Percentiles rank a stretch among this genome's conserved stretches.
Conservation (phyloP, 108 stramenopile species). For the Skeletonema tropicum region DNA sequence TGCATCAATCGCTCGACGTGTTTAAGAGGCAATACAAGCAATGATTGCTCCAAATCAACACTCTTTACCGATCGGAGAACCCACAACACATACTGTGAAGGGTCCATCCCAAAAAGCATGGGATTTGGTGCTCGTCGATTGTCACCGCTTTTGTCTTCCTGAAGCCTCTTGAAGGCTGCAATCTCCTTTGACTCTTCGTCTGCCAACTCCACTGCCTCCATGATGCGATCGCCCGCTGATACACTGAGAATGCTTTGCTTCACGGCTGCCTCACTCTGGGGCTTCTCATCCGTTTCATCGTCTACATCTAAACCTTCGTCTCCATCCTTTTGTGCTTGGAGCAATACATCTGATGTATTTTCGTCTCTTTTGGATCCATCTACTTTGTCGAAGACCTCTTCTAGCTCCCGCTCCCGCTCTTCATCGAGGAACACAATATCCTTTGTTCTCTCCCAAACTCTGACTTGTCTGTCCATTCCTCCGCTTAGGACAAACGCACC, state of each 20-base stretch:
- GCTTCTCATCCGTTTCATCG: conserved; percentile 56
- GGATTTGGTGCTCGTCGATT: conserved; percentile 66
- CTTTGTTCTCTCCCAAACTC: conserved; percentile 96
- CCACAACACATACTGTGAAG: conserved; percentile 85
- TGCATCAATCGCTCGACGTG: conserved; percentile 79
- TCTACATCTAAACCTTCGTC: conserved; percentile 56
- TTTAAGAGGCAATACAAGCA: conserved; percentile 87
- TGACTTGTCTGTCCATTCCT: conserved; percentile 94
- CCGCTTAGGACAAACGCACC: conserved; percentile 89
- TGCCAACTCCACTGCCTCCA: conserved; percentile 93
- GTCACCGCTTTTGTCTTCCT: conserved; percentile 39
- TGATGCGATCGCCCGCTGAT: conserved; percentile 91
- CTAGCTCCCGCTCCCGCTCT: conserved; percentile 92
- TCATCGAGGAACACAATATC: conserved; percentile 98
- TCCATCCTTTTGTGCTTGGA: conserved; percentile 43
- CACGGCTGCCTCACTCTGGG: conserved; percentile 89
- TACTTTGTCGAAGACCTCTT: conserved; percentile 87
- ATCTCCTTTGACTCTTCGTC: conserved; percentile 83
- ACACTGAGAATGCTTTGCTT: conserved; percentile 84
- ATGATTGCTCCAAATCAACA: conserved; percentile 92
- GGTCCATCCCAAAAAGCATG: conserved; percentile 84
- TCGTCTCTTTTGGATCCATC: conserved; percentile 58
- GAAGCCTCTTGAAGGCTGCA: conserved; percentile 52
- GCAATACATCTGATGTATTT: conserved; percentile 56
- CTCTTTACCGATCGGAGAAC: conserved; percentile 82